Base-by-base conservation (phyloP, 257 asterid genomes). In the Petrea volubilis region DNA sequence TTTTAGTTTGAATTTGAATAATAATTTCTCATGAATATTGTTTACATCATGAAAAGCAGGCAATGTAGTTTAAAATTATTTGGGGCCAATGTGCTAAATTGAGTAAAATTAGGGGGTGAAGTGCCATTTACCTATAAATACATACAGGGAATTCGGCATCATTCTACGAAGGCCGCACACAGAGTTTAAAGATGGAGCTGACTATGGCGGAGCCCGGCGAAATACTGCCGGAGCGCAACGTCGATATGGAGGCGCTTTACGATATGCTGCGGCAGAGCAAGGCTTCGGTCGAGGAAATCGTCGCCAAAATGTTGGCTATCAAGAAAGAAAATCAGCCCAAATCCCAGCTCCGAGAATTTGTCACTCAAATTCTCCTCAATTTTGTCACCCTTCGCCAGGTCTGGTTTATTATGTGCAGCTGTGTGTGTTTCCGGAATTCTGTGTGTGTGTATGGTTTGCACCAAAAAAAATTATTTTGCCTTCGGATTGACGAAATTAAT, bases 331-430 rank as follows among this genome's bases (percentile, higher is more conserved):
- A 74, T 59, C 75, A 75, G 29, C 80, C 93, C 51, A 85, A 85
- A 79, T 79, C 97, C 53, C 86, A 85, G 52, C 84, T 90, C 51
- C 83, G 90, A 17, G 96, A 95, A 70, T 84, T 83, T 59, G 87
- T 85, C 75, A 92, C 97, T 33, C 96, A 90, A 74, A 84, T 87
- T 64, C 85, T 90, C 74, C 89, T 95, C 72, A 89, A 85, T 78
- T 95, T 95, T 72, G 95, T 95, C 38, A 77, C 84, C 46, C 95
- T 95, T 70, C 96, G 99, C 14, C 97, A 92, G 98, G 98, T 93
- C 47, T 66, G 64, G 31, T 33, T 38, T 31, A 11, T 27, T 10
- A 25, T 31, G 1, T 61, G 56, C 46, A 17, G 49, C 31, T 75
- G 6, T 31, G 2, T 44, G 13, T 72, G 47, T 44, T 21, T 2